A percentile compares a stretch with the other conserved stretches of the same genome.
Evolutionary conservation across 164 flowering plant species (phyloP).

Genomic region (Vitis rupestris): DNA sequence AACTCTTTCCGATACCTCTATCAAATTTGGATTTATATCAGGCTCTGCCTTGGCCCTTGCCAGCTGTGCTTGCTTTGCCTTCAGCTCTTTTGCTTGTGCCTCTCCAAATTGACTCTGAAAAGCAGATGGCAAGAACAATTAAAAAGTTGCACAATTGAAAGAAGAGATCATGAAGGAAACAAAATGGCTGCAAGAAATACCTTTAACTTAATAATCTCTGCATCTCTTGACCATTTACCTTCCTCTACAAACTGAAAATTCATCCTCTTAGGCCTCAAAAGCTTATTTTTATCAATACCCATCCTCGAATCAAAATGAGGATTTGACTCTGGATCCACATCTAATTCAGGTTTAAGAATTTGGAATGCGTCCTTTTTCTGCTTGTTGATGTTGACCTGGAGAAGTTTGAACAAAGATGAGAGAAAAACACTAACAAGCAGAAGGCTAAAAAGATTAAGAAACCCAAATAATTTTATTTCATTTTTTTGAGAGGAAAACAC

Average conservation of each 20-base stretch:
- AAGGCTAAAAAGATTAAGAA: neutral
- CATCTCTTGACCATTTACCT: slow-evolving; percentile 95
- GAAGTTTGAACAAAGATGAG: slow-evolving; percentile 15
- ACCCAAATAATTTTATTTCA: neutral
- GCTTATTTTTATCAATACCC: slow-evolving; percentile 85
- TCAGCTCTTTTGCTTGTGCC: slow-evolving; percentile 91
- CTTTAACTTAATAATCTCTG: slow-evolving; percentile 81
- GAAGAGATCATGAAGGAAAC: neutral
- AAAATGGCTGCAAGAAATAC: slow-evolving; percentile 31
- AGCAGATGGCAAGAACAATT: neutral
- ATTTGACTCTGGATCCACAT: slow-evolving; percentile 79
- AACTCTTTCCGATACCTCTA: slow-evolving; percentile 89
- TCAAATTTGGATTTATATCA: slow-evolving; percentile 93
- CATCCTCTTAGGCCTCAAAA: slow-evolving; percentile 90
- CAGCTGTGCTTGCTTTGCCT: slow-evolving; percentile 84
- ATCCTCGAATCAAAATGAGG: slow-evolving; percentile 81
- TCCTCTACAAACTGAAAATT: slow-evolving; percentile 95
- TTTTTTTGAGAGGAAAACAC: too few relatives aligned
- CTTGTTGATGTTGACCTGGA: slow-evolving; percentile 96
- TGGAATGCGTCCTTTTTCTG: slow-evolving; percentile 97
- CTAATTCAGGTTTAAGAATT: slow-evolving; percentile 89
- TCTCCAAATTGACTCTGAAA: slow-evolving; percentile 93
- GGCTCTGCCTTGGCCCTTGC: slow-evolving; percentile 91
- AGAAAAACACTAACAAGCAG: neutral
- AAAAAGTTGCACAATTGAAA: neutral